These are phyloP conservation scores for Irpex rosettiformis DNA, from an alignment of 1,284 basidiomycete species.

Conservation along the genomic window DNA sequence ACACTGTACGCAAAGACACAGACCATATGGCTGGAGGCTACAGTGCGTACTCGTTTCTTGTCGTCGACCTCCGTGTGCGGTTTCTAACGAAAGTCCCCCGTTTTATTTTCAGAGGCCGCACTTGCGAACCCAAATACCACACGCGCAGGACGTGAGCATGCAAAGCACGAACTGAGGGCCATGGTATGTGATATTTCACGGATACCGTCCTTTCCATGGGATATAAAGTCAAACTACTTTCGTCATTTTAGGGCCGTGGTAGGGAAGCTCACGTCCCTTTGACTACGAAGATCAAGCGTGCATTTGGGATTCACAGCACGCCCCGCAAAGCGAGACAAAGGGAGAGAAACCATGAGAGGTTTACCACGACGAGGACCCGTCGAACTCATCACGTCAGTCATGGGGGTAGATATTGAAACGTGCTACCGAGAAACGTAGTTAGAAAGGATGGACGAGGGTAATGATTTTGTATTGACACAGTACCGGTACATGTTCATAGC, in stretches of 20 bases:
- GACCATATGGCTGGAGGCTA: conserved; percentile 46
- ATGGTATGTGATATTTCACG: conserved; percentile 34
- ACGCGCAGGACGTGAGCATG: conserved; percentile 38
- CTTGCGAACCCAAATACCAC: conserved; percentile 49
- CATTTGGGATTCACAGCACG: conserved; percentile 45
- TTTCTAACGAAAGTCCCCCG: not conserved
- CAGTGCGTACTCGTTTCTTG: conserved; percentile 32
- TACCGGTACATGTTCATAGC: not conserved
- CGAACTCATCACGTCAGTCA: not conserved
- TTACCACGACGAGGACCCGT: not conserved
- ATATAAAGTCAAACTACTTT: not conserved
- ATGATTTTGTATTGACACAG: not conserved
- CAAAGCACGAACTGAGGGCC: conserved; percentile 39
- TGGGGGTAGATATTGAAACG: not conserved
- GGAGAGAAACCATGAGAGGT: not conserved
- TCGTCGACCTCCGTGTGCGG: not conserved
- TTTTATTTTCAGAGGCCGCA: conserved; percentile 36
- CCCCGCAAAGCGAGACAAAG: conserved; percentile 25
- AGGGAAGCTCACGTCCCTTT: conserved; percentile 42
- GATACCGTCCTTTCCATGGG: conserved; percentile 15
- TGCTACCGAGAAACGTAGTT: no score
- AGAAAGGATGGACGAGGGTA: no score
- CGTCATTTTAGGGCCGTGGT: conserved; percentile 31
- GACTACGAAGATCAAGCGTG: conserved; percentile 49
- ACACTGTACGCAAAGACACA: conserved; percentile 32